A percentile compares a stretch with the other conserved stretches of the same genome.
phyloP scores from a whole-genome alignment of 1,284 basidiomycete species.

The Trichosporon sp. region DNA sequence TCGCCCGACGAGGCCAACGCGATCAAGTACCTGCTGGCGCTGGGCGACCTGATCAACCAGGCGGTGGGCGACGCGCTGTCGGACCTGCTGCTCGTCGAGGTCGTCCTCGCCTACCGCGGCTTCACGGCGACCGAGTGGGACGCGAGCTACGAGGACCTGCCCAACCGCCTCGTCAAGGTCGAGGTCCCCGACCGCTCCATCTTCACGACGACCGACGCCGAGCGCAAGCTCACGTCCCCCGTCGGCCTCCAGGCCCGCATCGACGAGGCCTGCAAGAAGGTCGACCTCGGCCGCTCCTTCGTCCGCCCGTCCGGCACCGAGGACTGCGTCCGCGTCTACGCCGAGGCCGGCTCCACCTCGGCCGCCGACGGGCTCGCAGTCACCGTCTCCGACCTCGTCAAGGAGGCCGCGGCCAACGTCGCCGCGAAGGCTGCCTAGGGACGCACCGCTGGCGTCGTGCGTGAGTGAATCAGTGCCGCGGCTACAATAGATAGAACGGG shows the following conservation, averaged over 20 bases:
- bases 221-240: conserved; percentile 78
- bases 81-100: conserved; percentile 93
- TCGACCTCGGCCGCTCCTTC: conserved; percentile 82
- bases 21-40: conserved; percentile 67
- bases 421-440: conserved; percentile 7
- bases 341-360: conserved; percentile 71
- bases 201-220: conserved; percentile 92
- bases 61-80: conserved; percentile 97
- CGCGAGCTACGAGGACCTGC: conserved; percentile 85
- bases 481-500: background rate
- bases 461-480: too few species aligned
- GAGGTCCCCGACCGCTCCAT: conserved; percentile 74
- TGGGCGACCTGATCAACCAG: conserved; percentile 90
- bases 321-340: conserved; percentile 96
- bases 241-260: conserved; percentile 78
- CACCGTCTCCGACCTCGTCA: conserved; percentile 36
- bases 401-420: conserved; percentile 19
- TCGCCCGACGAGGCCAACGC: conserved; percentile 76
- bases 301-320: conserved; percentile 97
- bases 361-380: conserved; percentile 60
- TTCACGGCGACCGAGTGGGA: conserved; percentile 90
- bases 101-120: conserved; percentile 79
- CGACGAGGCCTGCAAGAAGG: conserved; percentile 74
- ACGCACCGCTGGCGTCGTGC: background rate
- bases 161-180: conserved; percentile 95